Base-by-base conservation (phyloP, 805 yeast genomes). In the Yamadazyma tumulicola region DNA sequence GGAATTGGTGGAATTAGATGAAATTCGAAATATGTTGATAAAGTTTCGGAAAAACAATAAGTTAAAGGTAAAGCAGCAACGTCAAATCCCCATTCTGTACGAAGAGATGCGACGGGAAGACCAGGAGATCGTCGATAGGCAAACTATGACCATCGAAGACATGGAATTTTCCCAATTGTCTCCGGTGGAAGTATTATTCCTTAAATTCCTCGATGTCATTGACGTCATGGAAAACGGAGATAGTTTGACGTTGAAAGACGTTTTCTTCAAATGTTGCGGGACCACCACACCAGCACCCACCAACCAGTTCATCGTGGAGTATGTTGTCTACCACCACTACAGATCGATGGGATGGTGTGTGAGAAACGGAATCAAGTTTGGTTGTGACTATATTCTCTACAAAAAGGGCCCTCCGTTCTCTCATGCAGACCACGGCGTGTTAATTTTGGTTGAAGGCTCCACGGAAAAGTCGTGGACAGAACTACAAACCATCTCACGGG, bases 331-430 rank as follows among this genome's bases (percentile, higher is more conserved):
- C 50, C 94, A 87, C 52, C 88, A 91, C 54, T 89, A 79, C 59
- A 71, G 95, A 34, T 80, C 96, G 0, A 69, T 77, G 17, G 97
- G 97, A 0, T 93, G 97, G 97, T 91, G 97, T 64, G 93, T 82
- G 2, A 70, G 94, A 39, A 76, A 89, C 0, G 98, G 97, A 0
- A 75, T 88, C 37, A 93, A 93, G 57, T 93, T 93, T 57, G 96
- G 96, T 2, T 74, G 85, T n/a, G 94, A 89, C 49, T 82, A 67
- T 57, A 61, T 93, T 6, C 65, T 93, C 4, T 93, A 93, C 56
- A 77, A 81, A 35, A 68, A 91, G 38, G 99, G 99, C 0, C 98
- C 97, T 6, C 97, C 97, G 1, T 87, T 89, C 55, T 78, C 82
- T 32, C 99, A 93, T 55, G 97, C 98, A 0, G 95, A 88, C 53